Conservation (phyloP, 441 rosid species). For the Melastoma candidum region DNA sequence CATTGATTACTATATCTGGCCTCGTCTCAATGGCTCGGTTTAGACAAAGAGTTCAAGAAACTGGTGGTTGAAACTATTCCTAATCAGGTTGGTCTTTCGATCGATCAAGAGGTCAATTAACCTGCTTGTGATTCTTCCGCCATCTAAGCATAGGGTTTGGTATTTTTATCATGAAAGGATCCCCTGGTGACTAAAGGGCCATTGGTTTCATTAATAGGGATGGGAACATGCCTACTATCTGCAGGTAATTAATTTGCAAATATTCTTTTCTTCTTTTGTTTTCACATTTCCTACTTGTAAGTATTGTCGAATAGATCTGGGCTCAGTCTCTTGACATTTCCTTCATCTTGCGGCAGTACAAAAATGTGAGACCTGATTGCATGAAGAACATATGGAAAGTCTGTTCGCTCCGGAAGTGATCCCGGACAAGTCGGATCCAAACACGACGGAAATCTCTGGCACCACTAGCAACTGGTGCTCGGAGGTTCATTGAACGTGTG, state of each 20-base stretch:
- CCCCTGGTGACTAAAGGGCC: constrained; percentile 79
- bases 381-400: constrained; percentile 92
- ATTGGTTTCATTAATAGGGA: constrained; percentile 79
- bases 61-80: constrained; percentile 86
- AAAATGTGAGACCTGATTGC: constrained; percentile 90
- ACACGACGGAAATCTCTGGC: too few species aligned
- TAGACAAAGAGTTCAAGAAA: constrained; percentile 73
- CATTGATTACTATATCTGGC: not conserved
- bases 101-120: not conserved
- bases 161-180: constrained; percentile 38
- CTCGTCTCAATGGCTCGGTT: constrained; percentile 66
- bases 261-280: too few species aligned
- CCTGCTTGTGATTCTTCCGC: not conserved
- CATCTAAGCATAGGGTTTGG: not conserved
- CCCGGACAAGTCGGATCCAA: too few species aligned
- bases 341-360: constrained; percentile 55
- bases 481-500: too few species aligned
- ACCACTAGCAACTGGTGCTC: too few species aligned
- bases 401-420: too few species aligned
- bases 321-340: not conserved
- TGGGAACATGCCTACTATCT: constrained; percentile 99
- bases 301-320: not conserved
- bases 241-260: constrained; percentile 45
- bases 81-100: constrained; percentile 60
- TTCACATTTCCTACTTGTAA: too few species aligned